These are phyloP conservation scores for Phytopythium montanum DNA, from an alignment of 352 stramenopile genomes.

Conservation along the genomic window DNA sequence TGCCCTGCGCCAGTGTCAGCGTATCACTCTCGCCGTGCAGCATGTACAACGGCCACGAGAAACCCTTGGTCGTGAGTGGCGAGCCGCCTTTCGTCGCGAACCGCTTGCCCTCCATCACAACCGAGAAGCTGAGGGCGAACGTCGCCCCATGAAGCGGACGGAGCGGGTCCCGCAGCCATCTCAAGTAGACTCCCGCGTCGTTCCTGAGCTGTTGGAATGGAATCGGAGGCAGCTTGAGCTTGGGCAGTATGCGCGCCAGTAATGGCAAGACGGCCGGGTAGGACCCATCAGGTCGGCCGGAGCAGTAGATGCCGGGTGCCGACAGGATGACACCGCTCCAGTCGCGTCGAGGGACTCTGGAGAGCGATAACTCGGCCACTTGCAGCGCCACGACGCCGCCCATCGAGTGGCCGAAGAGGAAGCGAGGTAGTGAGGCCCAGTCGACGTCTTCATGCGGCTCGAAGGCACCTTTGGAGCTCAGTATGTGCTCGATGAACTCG, in stretches of 20 bases:
- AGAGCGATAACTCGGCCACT: slow-evolving; percentile 18
- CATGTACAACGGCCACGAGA: slow-evolving; percentile 30
- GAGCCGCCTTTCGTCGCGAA: slow-evolving; percentile 16
- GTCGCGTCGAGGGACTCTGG: slow-evolving; percentile 14
- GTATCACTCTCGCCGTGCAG: slow-evolving; percentile 36
- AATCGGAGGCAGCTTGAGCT: slow-evolving; percentile 24
- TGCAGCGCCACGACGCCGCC: slow-evolving; percentile 39
- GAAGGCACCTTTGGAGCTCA: slow-evolving; percentile 24
- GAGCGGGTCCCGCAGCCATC: slow-evolving; percentile 32
- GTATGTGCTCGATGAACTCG: slow-evolving; percentile 48
- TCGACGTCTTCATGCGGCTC: slow-evolving; percentile 25
- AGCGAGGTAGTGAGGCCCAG: slow-evolving; percentile 42
- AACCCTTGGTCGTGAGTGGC: slow-evolving; percentile 19
- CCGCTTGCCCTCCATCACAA: slow-evolving; percentile 21
- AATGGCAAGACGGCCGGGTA: slow-evolving; percentile 12
- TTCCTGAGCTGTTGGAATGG: slow-evolving; percentile 28
- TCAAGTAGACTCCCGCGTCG: slow-evolving; percentile 21
- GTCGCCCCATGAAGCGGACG: slow-evolving; percentile 26
- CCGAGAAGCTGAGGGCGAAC: slow-evolving; percentile 14
- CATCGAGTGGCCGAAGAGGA: slow-evolving; percentile 59
- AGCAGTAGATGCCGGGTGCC: slow-evolving; percentile 26
- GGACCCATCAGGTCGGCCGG: slow-evolving; percentile 14
- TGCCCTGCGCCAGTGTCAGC: slow-evolving; percentile 29
- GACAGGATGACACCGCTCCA: slow-evolving; percentile 47
- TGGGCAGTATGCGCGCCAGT: slow-evolving; percentile 27